Base-by-base conservation (phyloP, 257 asterid genomes). In the Solanum virginianum region DNA sequence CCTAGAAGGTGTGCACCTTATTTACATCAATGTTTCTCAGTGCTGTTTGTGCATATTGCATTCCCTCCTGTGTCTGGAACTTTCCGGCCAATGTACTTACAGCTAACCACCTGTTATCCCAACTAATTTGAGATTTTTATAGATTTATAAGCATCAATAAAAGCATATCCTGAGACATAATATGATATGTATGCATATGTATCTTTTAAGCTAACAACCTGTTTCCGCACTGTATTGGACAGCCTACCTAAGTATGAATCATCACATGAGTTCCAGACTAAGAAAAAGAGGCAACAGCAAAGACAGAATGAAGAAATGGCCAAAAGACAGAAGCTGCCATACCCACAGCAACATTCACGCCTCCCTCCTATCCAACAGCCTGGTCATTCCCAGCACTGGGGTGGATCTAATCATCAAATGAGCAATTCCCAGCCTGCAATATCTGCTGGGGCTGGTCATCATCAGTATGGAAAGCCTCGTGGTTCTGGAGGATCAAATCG, bases 181-280 rank as follows among this genome's bases (percentile, higher is more conserved):
- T 53, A 51, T 77, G 63, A 17, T 53, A 53, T 79, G 82, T 16
- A 53, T 24, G 16, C 65, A 53, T 79, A 26, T 53, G 10, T 26
- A 1, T 79, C 43, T 79, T 11, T 14, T 79, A 39, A 79, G 41
- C 83, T 79, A 53, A 79, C 10, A 53, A 53, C 83, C 62, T 79
- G 65, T 79, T 79, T 53, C 80, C 15, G 1, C 82, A 51, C 49
- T 16, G 17, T 70, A 41, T 79, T 53, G 20, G 54, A 79, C 93
- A 94, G 99, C 89, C 90, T 96, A 91, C 99, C 99, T 10, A 92
- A 90, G 86, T 96, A 96, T 5, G 99, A 96, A 86, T 88, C 98
- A 32, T 96, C 99, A 1, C 99, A 96, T 26, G 99, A 96, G 93
- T 96, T 94, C 93, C 98, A 95, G 90, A 96, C 98, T 16, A 96